These are phyloP conservation scores for Hyaloperonospora arabidopsidis DNA, from an alignment of 352 stramenopile species.

Conservation along the genomic window DNA sequence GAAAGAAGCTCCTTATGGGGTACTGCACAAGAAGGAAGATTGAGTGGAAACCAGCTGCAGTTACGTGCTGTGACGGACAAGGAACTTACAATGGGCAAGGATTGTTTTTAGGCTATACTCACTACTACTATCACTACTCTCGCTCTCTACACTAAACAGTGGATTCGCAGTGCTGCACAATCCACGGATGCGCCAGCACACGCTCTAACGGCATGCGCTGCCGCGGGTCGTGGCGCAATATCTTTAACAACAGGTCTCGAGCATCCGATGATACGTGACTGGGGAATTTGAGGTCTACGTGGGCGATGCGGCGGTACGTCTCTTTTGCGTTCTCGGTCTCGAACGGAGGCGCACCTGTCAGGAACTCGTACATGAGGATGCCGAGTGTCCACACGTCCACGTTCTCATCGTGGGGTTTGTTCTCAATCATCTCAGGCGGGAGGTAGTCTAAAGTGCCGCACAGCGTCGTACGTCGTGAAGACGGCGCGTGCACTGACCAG, in stretches of 20 bases:
- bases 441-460: slow-evolving; percentile 99
- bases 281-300: slow-evolving; percentile 95
- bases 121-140: slow-evolving; percentile 9
- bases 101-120: slow-evolving; percentile 28
- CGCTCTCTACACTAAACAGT: slow-evolving; percentile 23
- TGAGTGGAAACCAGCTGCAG: slow-evolving; percentile 3
- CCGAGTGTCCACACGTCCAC: slow-evolving; percentile 98
- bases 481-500: slow-evolving; percentile 98
- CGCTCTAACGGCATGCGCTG: slow-evolving; percentile 89
- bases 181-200: slow-evolving; percentile 93
- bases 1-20: not conserved
- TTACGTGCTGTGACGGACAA: slow-evolving; percentile 11
- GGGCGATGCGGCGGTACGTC: slow-evolving; percentile 96
- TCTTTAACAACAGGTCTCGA: slow-evolving; percentile 90
- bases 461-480: slow-evolving; percentile 93
- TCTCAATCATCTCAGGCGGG: slow-evolving; percentile 99
- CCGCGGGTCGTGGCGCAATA: slow-evolving; percentile 92
- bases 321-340: slow-evolving; percentile 89
- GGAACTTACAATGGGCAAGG: slow-evolving; percentile 19
- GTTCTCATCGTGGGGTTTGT: slow-evolving; percentile 93
- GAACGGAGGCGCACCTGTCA: slow-evolving; percentile 96
- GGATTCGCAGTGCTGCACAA: slow-evolving; percentile 63
- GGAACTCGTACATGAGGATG: slow-evolving; percentile 98
- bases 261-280: slow-evolving; percentile 86
- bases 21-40: slow-evolving; percentile 8